Evolutionary conservation across 345 rosid genomes (phyloP).

Genomic region (Eutrema yunnanense): DNA sequence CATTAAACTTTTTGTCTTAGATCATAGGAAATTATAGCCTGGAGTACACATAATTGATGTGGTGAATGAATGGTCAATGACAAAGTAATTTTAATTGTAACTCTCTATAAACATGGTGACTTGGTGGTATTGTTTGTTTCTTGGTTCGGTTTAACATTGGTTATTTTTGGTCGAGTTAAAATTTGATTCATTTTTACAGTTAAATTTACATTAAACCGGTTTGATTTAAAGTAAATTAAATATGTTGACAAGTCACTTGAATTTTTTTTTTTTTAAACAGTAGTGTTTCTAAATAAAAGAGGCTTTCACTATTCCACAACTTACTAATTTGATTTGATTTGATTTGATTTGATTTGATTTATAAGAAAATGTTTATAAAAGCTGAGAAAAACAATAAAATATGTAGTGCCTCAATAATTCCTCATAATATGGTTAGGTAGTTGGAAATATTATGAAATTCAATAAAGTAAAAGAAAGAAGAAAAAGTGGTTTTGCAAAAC

Average conservation of each 20-base stretch:
- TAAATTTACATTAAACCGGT: background rate
- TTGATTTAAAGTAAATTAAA: background rate
- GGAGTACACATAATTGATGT: background rate
- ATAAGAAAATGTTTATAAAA: background rate
- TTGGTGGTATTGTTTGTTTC: background rate
- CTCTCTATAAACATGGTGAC: background rate
- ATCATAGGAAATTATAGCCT: background rate
- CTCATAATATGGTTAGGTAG: conserved; percentile 12
- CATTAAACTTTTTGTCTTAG: background rate
- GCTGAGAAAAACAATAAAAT: background rate
- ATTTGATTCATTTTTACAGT: too few species aligned
- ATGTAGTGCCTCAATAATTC: conserved; percentile 22
- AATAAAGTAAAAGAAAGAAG: conserved; percentile 1
- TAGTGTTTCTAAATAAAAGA: background rate
- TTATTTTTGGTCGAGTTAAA: background rate
- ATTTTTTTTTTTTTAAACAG: background rate
- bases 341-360: background rate
- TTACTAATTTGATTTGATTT: background rate
- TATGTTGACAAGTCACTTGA: too few species aligned
- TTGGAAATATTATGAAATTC: background rate
- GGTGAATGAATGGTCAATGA: conserved; percentile 1
- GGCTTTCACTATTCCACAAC: background rate
- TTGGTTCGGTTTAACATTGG: background rate
- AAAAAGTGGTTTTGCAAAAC: conserved; percentile 21
- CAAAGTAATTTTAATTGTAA: background rate